Conservation (phyloP, 331 rosid genomes). For the Saraca asoca region DNA sequence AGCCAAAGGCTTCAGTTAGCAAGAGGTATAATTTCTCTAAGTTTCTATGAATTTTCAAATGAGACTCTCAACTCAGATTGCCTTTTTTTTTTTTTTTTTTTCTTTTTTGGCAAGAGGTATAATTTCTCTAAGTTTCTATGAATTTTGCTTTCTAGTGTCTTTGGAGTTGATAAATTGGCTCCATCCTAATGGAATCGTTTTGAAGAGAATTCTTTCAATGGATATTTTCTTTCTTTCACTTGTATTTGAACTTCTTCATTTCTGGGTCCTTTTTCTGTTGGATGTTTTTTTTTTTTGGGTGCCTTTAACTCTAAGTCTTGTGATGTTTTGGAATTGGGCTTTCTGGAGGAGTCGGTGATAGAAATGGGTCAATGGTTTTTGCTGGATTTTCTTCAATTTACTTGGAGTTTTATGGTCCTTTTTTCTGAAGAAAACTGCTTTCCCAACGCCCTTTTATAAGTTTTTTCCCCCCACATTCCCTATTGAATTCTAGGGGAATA, state of each 20-base stretch:
- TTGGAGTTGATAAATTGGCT: too few relatives aligned
- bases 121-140: not conserved
- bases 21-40: conserved; percentile 15
- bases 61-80: too few relatives aligned
- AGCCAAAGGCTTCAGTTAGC: too few relatives aligned
- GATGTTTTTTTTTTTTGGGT: not conserved
- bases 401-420: not conserved
- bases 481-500: too few relatives aligned
- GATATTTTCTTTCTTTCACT: conserved; percentile 14
- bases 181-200: too few relatives aligned
- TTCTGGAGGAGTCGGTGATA: not conserved
- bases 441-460: too few relatives aligned
- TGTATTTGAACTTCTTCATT: not conserved
- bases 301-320: not conserved
- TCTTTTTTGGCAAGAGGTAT: conserved; percentile 20
- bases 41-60: not conserved
- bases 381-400: not conserved
- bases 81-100: too few relatives aligned
- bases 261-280: not conserved
- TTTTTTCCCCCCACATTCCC: too few relatives aligned
- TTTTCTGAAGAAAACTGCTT: not conserved
- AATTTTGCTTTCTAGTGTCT: not conserved
- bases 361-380: conserved; percentile 2
- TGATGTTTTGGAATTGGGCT: not conserved
- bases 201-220: too few relatives aligned